These are phyloP conservation scores for Mucor sp. DNA, from an alignment of 371 early-diverging fungal species.

Conservation along the genomic window DNA sequence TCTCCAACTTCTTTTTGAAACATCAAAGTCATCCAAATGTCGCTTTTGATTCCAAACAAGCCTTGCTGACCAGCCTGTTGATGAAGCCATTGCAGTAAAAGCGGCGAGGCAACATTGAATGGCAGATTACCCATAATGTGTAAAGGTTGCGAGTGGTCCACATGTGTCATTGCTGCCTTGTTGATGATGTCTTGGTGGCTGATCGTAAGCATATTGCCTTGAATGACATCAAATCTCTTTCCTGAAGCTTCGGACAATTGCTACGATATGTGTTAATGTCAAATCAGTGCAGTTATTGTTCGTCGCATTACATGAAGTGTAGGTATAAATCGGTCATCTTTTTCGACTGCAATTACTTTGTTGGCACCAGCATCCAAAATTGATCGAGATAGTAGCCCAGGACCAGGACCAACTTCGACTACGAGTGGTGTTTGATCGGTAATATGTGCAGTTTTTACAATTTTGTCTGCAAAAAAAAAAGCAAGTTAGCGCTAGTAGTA, in stretches of 20 bases:
- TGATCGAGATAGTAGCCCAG: conserved; percentile 80
- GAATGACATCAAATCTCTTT: conserved; percentile 53
- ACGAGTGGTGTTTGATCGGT: conserved; percentile 62
- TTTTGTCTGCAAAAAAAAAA: conserved; percentile 65
- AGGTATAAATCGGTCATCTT: conserved; percentile 77
- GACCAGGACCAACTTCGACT: conserved; percentile 88
- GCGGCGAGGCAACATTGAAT: conserved; percentile 76
- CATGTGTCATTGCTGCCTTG: not conserved
- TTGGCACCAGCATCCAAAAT: conserved; percentile 69
- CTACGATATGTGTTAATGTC: conserved; percentile 25
- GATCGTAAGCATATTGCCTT: conserved; percentile 70
- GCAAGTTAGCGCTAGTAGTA: conserved; percentile 1
- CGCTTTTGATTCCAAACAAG: conserved; percentile 53
- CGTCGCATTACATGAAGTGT: conserved; percentile 55
- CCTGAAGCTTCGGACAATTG: conserved; percentile 67
- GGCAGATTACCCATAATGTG: conserved; percentile 83
- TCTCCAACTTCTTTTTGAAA: conserved; percentile 87
- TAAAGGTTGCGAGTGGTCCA: conserved; percentile 6
- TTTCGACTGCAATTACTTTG: conserved; percentile 78
- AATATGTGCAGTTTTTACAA: conserved; percentile 64
- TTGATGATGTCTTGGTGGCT: conserved; percentile 53
- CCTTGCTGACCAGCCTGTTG: conserved; percentile 57
- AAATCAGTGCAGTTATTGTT: not conserved
- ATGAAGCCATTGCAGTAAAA: conserved; percentile 78
- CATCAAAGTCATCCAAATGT: conserved; percentile 79